Conservation (phyloP, 257 asterid genomes). For the Solanum bulbocastanum region DNA sequence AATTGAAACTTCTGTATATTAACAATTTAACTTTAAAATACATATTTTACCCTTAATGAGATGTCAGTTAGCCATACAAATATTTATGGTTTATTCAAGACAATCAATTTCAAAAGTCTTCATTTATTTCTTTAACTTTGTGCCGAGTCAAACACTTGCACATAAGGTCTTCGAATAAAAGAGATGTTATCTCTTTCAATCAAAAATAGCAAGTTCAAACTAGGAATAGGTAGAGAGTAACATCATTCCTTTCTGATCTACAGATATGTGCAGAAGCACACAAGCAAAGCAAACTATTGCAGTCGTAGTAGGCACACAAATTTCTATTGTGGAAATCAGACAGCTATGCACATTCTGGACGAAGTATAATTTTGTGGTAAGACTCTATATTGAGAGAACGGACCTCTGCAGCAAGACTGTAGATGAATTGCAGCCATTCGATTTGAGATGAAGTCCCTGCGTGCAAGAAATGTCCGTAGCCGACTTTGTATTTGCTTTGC, state of each 20-base stretch:
- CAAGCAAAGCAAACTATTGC: background rate
- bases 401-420: constrained; percentile 94
- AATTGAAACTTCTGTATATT: background rate
- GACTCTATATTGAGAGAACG: background rate
- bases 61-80: background rate
- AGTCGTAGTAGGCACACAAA: background rate
- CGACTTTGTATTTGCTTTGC: constrained; percentile 75
- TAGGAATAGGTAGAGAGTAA: background rate
- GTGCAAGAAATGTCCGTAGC: constrained; percentile 61
- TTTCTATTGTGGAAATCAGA: background rate
- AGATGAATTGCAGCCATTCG: constrained; percentile 62
- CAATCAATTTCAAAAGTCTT: background rate
- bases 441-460: constrained; percentile 42
- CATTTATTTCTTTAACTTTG: background rate
- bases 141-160: background rate
- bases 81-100: background rate
- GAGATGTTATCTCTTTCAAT: background rate
- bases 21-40: background rate
- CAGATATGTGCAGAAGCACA: background rate
- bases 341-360: background rate
- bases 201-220: background rate
- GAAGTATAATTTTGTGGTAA: background rate
- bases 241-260: background rate
- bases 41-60: background rate
- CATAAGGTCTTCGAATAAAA: background rate